Evolutionary conservation across 208 protist genomes (phyloP).

Genomic region (Naegleria lovaniensis): DNA sequence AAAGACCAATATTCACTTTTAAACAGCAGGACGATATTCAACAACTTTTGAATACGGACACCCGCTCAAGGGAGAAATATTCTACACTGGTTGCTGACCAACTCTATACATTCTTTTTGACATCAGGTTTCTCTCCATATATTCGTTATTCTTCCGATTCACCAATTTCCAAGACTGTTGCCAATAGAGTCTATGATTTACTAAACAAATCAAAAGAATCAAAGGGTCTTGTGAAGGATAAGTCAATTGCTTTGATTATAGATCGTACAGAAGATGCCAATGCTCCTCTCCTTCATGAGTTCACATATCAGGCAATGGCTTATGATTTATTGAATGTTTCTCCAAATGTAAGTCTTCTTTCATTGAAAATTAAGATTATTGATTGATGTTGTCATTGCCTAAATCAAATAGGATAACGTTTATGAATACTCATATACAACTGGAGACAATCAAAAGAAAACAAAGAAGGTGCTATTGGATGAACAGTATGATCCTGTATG

Average conservation of each 20-base stretch:
- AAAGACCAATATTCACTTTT: slow-evolving; percentile 4
- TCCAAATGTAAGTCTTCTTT: neutral
- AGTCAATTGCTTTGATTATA: neutral
- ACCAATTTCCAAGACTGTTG: neutral
- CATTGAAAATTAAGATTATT: neutral
- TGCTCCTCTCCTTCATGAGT: slow-evolving; percentile 42
- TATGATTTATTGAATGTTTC: slow-evolving; percentile 27
- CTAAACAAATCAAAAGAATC: neutral
- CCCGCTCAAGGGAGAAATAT: neutral
- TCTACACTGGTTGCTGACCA: neutral
- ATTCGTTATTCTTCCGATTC: neutral
- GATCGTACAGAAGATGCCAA: slow-evolving; percentile 10
- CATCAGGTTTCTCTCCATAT: neutral
- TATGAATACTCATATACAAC: neutral
- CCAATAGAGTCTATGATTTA: neutral
- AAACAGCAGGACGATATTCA: neutral
- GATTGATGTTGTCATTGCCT: neutral
- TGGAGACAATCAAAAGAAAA: neutral
- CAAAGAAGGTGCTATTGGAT: neutral
- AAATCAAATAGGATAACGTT: neutral
- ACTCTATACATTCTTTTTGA: neutral
- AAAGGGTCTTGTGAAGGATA: neutral
- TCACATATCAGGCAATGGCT: slow-evolving; percentile 41
- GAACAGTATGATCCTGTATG: slow-evolving; percentile 8
- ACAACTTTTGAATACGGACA: neutral